Conservation (phyloP, 75 land plant genomes). For the Picea sitchensis region DNA sequence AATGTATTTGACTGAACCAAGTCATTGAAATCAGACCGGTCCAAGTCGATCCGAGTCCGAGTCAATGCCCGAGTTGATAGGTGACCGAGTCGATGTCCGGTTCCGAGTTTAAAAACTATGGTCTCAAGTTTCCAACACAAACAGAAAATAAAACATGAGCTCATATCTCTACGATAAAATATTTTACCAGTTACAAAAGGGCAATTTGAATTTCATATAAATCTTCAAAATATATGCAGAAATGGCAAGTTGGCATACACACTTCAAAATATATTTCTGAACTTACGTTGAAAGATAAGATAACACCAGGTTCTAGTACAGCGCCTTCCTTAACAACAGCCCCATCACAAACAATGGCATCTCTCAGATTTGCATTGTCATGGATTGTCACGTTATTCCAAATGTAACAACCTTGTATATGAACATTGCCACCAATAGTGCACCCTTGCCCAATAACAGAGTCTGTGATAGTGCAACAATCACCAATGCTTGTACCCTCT, state of each 20-base stretch:
- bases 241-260: neutral
- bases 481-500: slow-evolving; percentile 68
- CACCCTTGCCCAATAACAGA: slow-evolving; percentile 89
- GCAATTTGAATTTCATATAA: neutral
- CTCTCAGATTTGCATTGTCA: slow-evolving; percentile 58
- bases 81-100: too few species aligned
- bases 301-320: slow-evolving; percentile 71
- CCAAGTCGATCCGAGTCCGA: too few species aligned
- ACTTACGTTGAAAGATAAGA: slow-evolving; percentile 86
- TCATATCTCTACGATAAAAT: neutral
- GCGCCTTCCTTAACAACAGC: slow-evolving; percentile 74
- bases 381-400: slow-evolving; percentile 87
- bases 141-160: neutral
- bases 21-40: too few species aligned
- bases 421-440: slow-evolving; percentile 77
- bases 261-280: neutral
- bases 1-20: too few species aligned
- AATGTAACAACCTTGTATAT: slow-evolving; percentile 80
- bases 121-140: neutral
- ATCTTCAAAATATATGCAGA: neutral
- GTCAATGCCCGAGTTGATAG: too few species aligned
- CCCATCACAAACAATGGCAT: slow-evolving; percentile 87
- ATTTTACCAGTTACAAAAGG: neutral
- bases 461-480: slow-evolving; percentile 46
- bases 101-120: too few species aligned